phyloP scores from a whole-genome alignment of 768 basidiomycete species.

The Lactarius hengduanensis region DNA sequence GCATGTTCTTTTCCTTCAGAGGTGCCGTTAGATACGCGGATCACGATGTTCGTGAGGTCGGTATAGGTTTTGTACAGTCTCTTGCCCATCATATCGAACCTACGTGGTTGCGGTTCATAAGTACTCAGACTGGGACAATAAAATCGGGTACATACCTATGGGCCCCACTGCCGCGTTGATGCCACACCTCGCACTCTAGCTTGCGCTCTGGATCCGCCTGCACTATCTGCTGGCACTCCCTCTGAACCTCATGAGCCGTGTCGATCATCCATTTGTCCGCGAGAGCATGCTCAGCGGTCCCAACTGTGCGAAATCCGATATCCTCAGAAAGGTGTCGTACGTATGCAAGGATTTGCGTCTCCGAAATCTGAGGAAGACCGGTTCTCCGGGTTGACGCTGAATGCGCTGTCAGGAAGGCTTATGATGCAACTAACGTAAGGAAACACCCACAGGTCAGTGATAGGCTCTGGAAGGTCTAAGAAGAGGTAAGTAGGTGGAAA shows the following conservation, averaged over 20 bases:
- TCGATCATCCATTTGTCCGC: constrained; percentile 82
- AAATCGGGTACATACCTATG: constrained; percentile 60
- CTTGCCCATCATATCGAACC: constrained; percentile 91
- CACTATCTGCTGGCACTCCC: constrained; percentile 55
- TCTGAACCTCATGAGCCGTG: constrained; percentile 59
- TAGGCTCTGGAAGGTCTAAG: constrained; percentile 28
- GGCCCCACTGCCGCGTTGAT: constrained; percentile 83
- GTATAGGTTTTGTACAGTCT: constrained; percentile 85
- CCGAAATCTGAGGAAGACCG: constrained; percentile 66
- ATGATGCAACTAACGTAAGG: background rate
- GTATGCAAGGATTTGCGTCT: constrained; percentile 60
- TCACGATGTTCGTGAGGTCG: constrained; percentile 83
- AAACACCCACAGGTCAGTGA: constrained; percentile 25
- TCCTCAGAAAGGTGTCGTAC: constrained; percentile 74
- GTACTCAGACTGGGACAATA: background rate
- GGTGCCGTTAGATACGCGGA: constrained; percentile 82
- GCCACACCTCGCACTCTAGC: constrained; percentile 90
- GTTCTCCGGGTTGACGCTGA: constrained; percentile 53
- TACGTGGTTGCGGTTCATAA: constrained; percentile 32
- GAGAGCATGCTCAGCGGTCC: constrained; percentile 81
- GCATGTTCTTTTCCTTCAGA: constrained; percentile 73
- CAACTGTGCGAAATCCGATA: constrained; percentile 90
- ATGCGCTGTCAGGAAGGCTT: background rate
- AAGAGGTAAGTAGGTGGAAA: background rate
- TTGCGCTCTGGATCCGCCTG: constrained; percentile 42